phyloP scores from a whole-genome alignment of 176 grass and related monocot species.

The Luzula sylvatica region DNA sequence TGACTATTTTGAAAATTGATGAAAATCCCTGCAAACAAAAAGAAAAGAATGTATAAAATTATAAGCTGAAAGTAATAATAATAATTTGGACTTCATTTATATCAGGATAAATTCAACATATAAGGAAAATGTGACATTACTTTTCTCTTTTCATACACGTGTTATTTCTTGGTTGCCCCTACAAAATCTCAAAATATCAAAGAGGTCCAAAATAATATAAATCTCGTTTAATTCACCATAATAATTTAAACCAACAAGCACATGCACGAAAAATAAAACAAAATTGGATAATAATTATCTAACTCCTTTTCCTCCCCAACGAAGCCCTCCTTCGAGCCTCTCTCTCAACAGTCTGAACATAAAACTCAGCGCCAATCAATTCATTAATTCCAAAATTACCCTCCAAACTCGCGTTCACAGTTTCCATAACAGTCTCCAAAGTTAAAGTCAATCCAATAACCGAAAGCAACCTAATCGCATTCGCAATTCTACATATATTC shows the following conservation, averaged over 20 bases:
- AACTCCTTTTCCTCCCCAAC: constrained; percentile 34
- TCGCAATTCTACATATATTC: constrained; percentile 71
- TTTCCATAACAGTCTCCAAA: constrained; percentile 44
- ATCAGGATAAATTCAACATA: no score
- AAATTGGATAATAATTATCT: constrained; percentile 10
- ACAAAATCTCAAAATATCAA: no score
- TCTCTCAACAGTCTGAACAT: constrained; percentile 57
- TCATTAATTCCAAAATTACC: constrained; percentile 50
- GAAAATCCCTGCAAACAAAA: no score
- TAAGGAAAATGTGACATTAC: no score
- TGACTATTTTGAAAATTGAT: no score
- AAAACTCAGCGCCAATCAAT: constrained; percentile 80
- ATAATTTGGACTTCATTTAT: no score
- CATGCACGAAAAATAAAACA: constrained; percentile 6
- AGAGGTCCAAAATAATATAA: no score
- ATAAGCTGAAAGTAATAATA: no score
- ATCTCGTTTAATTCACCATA: no score
- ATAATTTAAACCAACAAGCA: neutral
- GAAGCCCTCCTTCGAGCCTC: constrained; percentile 49
- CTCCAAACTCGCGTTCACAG: constrained; percentile 38
- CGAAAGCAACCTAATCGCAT: constrained; percentile 57
- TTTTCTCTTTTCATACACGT: no score
- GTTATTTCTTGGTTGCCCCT: no score
- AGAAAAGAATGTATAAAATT: no score
- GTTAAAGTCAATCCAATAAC: constrained; percentile 71